phyloP scores from a whole-genome alignment of 1,139 yeast genomes.

The Protomyces pachydermus region DNA sequence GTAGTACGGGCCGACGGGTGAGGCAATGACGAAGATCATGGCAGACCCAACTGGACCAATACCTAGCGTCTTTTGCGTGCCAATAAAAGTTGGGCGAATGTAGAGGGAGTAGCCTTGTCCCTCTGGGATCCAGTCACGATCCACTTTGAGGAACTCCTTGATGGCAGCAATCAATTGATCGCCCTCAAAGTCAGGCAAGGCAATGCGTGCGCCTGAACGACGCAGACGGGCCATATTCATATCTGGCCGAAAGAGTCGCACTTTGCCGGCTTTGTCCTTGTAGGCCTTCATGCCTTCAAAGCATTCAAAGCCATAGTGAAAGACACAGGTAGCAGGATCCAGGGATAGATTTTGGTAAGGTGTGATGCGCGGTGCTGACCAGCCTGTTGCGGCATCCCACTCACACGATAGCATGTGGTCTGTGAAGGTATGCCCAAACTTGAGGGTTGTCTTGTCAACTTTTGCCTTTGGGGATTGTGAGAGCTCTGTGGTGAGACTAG shows the following conservation, averaged over 20 bases:
- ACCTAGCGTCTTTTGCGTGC: slow-evolving; percentile 81
- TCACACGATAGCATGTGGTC: slow-evolving; percentile 85
- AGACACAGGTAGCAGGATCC: slow-evolving; percentile 83
- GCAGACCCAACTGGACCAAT: slow-evolving; percentile 78
- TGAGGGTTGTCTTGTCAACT: slow-evolving; percentile 67
- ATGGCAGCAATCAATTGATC: slow-evolving; percentile 71
- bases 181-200: slow-evolving; percentile 76
- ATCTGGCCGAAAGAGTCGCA: slow-evolving; percentile 84
- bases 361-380: slow-evolving; percentile 79
- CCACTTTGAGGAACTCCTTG: slow-evolving; percentile 67
- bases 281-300: slow-evolving; percentile 97
- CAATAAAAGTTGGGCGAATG: slow-evolving; percentile 90
- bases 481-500: slow-evolving; percentile 57
- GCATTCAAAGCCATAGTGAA: slow-evolving; percentile 91
- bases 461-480: slow-evolving; percentile 58
- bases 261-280: slow-evolving; percentile 50
- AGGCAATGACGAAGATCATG: slow-evolving; percentile 73
- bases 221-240: slow-evolving; percentile 90
- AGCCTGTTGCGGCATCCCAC: slow-evolving; percentile 73
- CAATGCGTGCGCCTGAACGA: slow-evolving; percentile 77
- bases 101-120: slow-evolving; percentile 86
- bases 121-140: slow-evolving; percentile 70
- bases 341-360: slow-evolving; percentile 72
- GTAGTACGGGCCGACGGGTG: slow-evolving; percentile 93
- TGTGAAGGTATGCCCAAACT: slow-evolving; percentile 85